These are phyloP conservation scores for Syzygium aqueum DNA, from an alignment of 345 rosid species.

Conservation along the genomic window DNA sequence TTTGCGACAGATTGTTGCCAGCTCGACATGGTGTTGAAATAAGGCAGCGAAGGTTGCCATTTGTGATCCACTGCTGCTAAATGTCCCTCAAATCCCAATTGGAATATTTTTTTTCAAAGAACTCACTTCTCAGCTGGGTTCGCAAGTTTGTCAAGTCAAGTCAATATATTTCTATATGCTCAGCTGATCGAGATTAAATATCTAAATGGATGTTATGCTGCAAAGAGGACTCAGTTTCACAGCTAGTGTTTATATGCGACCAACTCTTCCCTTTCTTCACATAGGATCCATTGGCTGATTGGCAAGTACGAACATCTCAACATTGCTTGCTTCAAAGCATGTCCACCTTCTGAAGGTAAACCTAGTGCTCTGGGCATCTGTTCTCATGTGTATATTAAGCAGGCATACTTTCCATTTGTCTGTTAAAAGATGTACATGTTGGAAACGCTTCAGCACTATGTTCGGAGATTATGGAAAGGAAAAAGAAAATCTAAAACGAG, in stretches of 20 bases:
- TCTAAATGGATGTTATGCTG: slow-evolving; percentile 36
- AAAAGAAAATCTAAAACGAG: neutral
- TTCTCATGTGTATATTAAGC: neutral
- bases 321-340: slow-evolving; percentile 68
- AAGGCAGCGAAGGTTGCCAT: slow-evolving; percentile 59
- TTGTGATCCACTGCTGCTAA: slow-evolving; percentile 81
- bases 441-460: neutral
- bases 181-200: slow-evolving; percentile 58
- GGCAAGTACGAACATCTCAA: slow-evolving; percentile 81
- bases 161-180: slow-evolving; percentile 63
- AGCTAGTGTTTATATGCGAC: slow-evolving; percentile 51
- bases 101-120: slow-evolving; percentile 53
- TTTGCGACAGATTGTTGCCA: slow-evolving; percentile 64
- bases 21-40: slow-evolving; percentile 62
- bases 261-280: slow-evolving; percentile 57
- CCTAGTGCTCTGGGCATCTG: neutral
- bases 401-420: neutral
- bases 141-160: slow-evolving; percentile 66
- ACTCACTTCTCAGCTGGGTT: slow-evolving; percentile 68
- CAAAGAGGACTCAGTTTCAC: slow-evolving; percentile 41
- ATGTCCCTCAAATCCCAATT: slow-evolving; percentile 68
- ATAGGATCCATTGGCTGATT: slow-evolving; percentile 55
- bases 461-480: neutral
- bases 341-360: slow-evolving; percentile 72
- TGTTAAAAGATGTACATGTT: neutral